Conservation (phyloP, 805 yeast species). For the Pichia membranifaciens region DNA sequence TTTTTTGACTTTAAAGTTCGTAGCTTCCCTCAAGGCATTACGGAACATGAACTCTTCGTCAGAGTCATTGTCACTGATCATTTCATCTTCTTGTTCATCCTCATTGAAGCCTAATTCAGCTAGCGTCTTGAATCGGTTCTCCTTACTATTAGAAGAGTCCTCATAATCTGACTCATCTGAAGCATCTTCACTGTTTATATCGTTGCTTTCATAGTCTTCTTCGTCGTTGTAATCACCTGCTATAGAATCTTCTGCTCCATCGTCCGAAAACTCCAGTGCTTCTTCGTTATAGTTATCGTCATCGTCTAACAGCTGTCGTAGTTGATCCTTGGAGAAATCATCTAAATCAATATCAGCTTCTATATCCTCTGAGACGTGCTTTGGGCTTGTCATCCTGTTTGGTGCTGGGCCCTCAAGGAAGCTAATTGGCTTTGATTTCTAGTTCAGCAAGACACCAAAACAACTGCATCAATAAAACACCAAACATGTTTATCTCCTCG, state of each 20-base stretch:
- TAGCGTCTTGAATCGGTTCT: slow-evolving; percentile 19
- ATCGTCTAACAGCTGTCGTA: slow-evolving; percentile 26
- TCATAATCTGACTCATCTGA: slow-evolving; percentile 14
- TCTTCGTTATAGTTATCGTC: slow-evolving; percentile 29
- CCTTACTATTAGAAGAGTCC: slow-evolving; percentile 15
- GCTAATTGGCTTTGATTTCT: too few species aligned
- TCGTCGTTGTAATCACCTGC: slow-evolving; percentile 18
- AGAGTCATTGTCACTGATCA: slow-evolving; percentile 30
- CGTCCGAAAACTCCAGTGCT: slow-evolving; percentile 28
- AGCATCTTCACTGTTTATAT: slow-evolving; percentile 12
- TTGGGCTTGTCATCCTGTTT: background rate
- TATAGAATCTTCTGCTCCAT: slow-evolving; percentile 18
- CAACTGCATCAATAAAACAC: too few species aligned
- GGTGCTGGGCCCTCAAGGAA: too few species aligned
- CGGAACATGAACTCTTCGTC: slow-evolving; percentile 45
- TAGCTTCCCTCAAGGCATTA: slow-evolving; percentile 63
- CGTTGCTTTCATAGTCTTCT: slow-evolving; percentile 15
- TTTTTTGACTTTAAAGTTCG: slow-evolving; percentile 52
- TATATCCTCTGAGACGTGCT: background rate
- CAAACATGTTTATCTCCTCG: too few species aligned
- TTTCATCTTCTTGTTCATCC: slow-evolving; percentile 24
- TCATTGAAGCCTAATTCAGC: slow-evolving; percentile 28
- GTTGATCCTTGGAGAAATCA: slow-evolving; percentile 21
- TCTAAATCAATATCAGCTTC: slow-evolving; percentile 15
- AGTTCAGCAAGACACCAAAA: too few species aligned